Percentiles rank a stretch among this genome's conserved stretches.
phyloP scores from a whole-genome alignment of 371 early-diverging fungal species.

The Saksenaea vasiformis region DNA sequence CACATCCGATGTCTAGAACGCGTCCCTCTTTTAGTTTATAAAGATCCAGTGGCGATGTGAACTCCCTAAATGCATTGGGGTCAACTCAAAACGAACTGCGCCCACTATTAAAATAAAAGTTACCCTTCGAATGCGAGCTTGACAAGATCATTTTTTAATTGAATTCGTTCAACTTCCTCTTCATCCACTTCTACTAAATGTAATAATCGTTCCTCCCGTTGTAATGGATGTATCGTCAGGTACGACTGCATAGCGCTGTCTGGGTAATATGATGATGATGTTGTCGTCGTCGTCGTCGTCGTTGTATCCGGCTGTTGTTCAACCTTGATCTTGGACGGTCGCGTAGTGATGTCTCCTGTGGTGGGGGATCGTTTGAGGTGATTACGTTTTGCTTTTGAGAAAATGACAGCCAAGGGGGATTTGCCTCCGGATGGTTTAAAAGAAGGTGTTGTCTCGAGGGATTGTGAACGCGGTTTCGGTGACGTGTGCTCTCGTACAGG shows the following conservation, averaged over 20 bases:
- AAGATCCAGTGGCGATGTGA: constrained; percentile 25
- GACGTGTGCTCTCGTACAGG: constrained; percentile 6
- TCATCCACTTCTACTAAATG: constrained; percentile 13
- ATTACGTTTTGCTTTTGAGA: constrained; percentile 17
- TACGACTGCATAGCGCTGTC: not conserved
- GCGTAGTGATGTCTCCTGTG: constrained; percentile 10
- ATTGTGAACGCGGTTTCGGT: constrained; percentile 6
- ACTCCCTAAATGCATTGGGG: constrained; percentile 21
- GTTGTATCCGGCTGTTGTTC: constrained; percentile 1
- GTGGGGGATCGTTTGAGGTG: constrained; percentile 16
- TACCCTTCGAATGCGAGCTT: constrained; percentile 41
- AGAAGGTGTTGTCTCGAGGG: constrained; percentile 3
- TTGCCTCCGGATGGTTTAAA: constrained; percentile 3
- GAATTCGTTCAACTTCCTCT: constrained; percentile 31
- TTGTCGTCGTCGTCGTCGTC: too few species aligned
- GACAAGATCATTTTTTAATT: constrained; percentile 33
- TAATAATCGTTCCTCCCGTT: not conserved
- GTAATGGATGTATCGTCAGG: constrained; percentile 4
- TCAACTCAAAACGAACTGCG: constrained; percentile 7
- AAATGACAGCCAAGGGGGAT: not conserved
- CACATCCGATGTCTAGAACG: constrained; percentile 47
- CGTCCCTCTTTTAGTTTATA: constrained; percentile 17
- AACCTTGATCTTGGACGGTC: constrained; percentile 1
- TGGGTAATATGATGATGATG: not conserved
- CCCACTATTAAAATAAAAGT: not conserved